Evolutionary conservation across 2,329 filamentous ascomycete genomes (phyloP), one percentile per base, ranked within the genome.

Genomic region (Aspergillus sp.): DNA sequence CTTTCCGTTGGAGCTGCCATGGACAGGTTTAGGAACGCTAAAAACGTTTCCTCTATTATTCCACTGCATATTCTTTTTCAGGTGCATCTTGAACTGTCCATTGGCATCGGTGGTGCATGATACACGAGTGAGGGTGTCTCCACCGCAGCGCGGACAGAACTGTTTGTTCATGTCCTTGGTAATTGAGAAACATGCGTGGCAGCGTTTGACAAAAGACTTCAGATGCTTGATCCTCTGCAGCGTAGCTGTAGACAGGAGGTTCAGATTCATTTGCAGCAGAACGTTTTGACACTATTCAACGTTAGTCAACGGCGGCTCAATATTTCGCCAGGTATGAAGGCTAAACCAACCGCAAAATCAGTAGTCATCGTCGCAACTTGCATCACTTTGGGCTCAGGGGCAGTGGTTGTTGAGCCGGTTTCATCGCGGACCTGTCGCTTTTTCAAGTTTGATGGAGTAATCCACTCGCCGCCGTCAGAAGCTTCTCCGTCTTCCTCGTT

Each of bases 51-150:
- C 95, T 22, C 93, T 84, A 65, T 89, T 96, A 76, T 96, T 98
- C 88, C 89, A 96, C 77, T 97, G 91, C 81, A 95, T 96, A 74
- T 96, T 96, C 75, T 87, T 88, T 81, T 96, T 96, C 58, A 99
- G 80, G 71, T 97, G 90, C 58, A 99, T 76, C 58, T 84, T 87
- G 78, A 97, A 96, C 66, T 88, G 85, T 51, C 95, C 95, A 50
- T 86, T 83, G 24, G 86, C 80, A 68, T 93, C 88, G 3, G 92
- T 97, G 26, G 89, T 89, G 81, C 93, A 97, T 22, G 89, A 89
- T 0, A 93, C 89, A 61, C 93, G 86, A 7, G 89, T 91, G 22
- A 99, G 82, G 0, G 93, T 93, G 2, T 91, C 83, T 71, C 96
- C 91, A 12, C 95, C 95, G 73, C 95, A 99, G 50, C 88, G 85